phyloP scores from a whole-genome alignment of 2,329 filamentous ascomycete species.

The Xylariales sp. region DNA sequence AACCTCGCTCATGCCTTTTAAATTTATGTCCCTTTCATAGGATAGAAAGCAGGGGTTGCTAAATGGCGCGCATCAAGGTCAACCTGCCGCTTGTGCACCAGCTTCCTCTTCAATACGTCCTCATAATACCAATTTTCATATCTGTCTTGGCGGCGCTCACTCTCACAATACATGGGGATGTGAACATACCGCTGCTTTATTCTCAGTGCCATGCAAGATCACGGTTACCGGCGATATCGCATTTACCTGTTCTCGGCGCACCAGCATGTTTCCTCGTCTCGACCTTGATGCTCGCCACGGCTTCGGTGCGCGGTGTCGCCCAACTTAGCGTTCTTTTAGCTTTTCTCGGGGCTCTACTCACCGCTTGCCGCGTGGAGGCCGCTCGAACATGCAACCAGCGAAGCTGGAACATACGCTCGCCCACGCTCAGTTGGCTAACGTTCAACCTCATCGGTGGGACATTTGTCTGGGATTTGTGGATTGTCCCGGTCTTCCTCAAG shows the following conservation, averaged over 20 bases:
- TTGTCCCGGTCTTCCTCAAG: conserved; percentile 61
- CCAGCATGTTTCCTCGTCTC: conserved; percentile 62
- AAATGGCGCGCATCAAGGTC: conserved; percentile 40
- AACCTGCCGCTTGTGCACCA: conserved; percentile 61
- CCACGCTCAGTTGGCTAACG: conserved; percentile 58
- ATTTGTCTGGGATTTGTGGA: conserved; percentile 63
- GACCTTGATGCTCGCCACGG: conserved; percentile 60
- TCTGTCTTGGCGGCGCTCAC: conserved; percentile 55
- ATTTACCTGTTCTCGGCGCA: conserved; percentile 58
- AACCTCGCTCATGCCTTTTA: background rate
- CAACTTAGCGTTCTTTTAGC: conserved; percentile 57
- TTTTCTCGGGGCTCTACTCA: conserved; percentile 61
- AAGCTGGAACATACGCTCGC: conserved; percentile 49
- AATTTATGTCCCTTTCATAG: background rate
- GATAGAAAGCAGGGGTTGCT: background rate
- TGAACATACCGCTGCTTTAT: conserved; percentile 64
- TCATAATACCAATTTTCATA: conserved; percentile 63
- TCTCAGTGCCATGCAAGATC: conserved; percentile 64
- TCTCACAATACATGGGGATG: conserved; percentile 61
- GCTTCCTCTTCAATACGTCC: conserved; percentile 63
- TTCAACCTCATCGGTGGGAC: conserved; percentile 63
- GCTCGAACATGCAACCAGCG: conserved; percentile 56
- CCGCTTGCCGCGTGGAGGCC: conserved; percentile 62
- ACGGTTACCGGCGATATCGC: conserved; percentile 58
- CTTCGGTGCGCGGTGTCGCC: conserved; percentile 55